A percentile compares a stretch with the other conserved stretches of the same genome.
phyloP scores from a whole-genome alignment of 2,329 filamentous ascomycete species.

The Blastomyces percursus region DNA sequence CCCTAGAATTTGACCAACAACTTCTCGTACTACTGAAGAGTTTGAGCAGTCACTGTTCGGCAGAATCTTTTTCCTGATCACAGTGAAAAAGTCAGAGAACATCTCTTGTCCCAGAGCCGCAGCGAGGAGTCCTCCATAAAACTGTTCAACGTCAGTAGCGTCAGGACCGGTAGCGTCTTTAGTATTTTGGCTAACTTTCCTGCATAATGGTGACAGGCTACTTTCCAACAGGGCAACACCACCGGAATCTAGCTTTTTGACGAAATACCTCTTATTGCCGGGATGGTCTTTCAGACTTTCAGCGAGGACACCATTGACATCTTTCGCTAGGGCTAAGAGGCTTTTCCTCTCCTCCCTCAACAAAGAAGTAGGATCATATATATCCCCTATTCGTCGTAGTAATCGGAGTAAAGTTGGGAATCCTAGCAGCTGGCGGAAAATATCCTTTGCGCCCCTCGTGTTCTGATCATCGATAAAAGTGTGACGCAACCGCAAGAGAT shows the following conservation, averaged over 20 bases:
- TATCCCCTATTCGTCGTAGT: slow-evolving; percentile 59
- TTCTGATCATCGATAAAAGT: slow-evolving; percentile 44
- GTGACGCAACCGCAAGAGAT: slow-evolving; percentile 57
- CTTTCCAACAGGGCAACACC: slow-evolving; percentile 71
- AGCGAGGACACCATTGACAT: slow-evolving; percentile 51
- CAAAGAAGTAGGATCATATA: slow-evolving; percentile 55
- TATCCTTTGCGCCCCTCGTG: slow-evolving; percentile 54
- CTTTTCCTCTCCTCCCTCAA: slow-evolving; percentile 52
- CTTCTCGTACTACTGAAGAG: slow-evolving; percentile 9
- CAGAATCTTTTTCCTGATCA: slow-evolving; percentile 23
- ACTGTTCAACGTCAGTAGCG: slow-evolving; percentile 53
- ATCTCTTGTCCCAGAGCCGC: slow-evolving; percentile 72
- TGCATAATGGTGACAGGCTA: slow-evolving; percentile 54
- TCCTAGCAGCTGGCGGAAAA: slow-evolving; percentile 69
- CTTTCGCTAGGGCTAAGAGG: slow-evolving; percentile 56
- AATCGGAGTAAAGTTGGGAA: slow-evolving; percentile 64
- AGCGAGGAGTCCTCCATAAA: slow-evolving; percentile 72
- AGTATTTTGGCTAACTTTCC: slow-evolving; percentile 36
- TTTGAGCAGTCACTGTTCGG: slow-evolving; percentile 16
- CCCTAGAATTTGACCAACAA: slow-evolving; percentile 29
- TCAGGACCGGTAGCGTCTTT: slow-evolving; percentile 5
- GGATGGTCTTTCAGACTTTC: slow-evolving; percentile 66
- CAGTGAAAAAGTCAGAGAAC: slow-evolving; percentile 55
- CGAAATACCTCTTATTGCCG: slow-evolving; percentile 82
- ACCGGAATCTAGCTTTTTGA: slow-evolving; percentile 59